These are phyloP conservation scores for Exsudoporus floridanus DNA, from an alignment of 1,284 basidiomycete species.

Conservation along the genomic window DNA sequence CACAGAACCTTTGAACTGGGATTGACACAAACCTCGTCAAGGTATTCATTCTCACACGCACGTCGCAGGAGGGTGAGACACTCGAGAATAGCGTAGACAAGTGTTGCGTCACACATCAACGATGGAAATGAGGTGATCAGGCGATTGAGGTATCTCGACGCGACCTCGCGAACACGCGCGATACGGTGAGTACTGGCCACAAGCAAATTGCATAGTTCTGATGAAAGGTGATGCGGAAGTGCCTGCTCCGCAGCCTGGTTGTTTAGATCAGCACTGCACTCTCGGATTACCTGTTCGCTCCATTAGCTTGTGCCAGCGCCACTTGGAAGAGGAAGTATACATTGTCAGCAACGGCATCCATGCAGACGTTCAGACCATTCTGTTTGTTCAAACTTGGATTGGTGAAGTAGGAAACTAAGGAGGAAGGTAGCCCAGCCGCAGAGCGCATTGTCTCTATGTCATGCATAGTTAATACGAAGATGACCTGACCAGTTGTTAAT, in stretches of 20 bases:
- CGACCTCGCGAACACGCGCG: constrained; percentile 77
- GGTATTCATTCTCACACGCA: constrained; percentile 88
- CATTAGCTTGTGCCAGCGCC: constrained; percentile 11
- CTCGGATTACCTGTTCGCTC: constrained; percentile 62
- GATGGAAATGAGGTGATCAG: constrained; percentile 94
- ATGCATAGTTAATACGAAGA: constrained; percentile 86
- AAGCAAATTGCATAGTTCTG: constrained; percentile 77
- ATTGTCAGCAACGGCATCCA: constrained; percentile 88
- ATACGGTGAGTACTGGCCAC: constrained; percentile 84
- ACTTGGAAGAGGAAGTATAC: constrained; percentile 40
- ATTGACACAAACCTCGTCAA: constrained; percentile 74
- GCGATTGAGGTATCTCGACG: constrained; percentile 80
- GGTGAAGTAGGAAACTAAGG: constrained; percentile 84
- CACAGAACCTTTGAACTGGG: neutral
- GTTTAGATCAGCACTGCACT: constrained; percentile 70
- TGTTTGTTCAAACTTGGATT: constrained; percentile 85
- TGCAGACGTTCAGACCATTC: constrained; percentile 63
- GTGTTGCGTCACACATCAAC: constrained; percentile 85
- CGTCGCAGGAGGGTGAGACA: constrained; percentile 86
- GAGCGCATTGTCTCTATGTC: constrained; percentile 90
- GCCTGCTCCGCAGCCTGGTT: constrained; percentile 76
- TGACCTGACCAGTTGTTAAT: constrained; percentile 80
- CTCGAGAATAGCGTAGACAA: constrained; percentile 90
- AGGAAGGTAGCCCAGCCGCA: constrained; percentile 77
- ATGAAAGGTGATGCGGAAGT: constrained; percentile 69